Percentiles rank a stretch among this genome's conserved stretches.
These are phyloP conservation scores for Clarireedia homoeocarpa DNA, from an alignment of 2,329 filamentous ascomycete species.

Conservation along the genomic window DNA sequence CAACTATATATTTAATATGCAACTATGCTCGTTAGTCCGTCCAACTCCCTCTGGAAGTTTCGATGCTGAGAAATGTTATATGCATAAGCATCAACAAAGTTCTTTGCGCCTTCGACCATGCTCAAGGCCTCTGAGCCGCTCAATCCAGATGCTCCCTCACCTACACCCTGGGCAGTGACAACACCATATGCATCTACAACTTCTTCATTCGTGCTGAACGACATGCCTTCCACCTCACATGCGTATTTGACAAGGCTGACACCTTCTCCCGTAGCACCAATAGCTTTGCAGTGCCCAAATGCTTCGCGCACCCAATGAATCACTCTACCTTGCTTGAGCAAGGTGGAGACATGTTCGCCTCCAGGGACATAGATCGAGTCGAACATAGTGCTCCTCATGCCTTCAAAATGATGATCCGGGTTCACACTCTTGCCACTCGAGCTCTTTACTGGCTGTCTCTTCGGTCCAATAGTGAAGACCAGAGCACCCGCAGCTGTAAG, in stretches of 20 bases:
- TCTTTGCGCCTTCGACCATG: constrained; percentile 58
- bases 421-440: constrained; percentile 41
- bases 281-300: constrained; percentile 73
- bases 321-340: constrained; percentile 63
- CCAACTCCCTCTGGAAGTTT: constrained; percentile 66
- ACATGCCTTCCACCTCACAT: constrained; percentile 38
- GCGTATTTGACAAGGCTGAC: constrained; percentile 51
- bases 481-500: constrained; percentile 55
- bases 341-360: constrained; percentile 53
- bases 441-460: constrained; percentile 51
- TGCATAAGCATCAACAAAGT: constrained; percentile 65
- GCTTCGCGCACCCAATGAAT: constrained; percentile 73
- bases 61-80: constrained; percentile 63
- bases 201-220: constrained; percentile 32
- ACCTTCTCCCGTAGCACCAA: constrained; percentile 67
- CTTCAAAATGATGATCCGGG: constrained; percentile 73
- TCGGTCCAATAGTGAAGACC: constrained; percentile 64
- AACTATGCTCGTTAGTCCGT: constrained; percentile 58
- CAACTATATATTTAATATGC: constrained; percentile 45
- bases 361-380: constrained; percentile 73
- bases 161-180: constrained; percentile 51
- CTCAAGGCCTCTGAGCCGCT: constrained; percentile 45
- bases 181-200: constrained; percentile 68
- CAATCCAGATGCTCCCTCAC: constrained; percentile 40
- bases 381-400: constrained; percentile 73